Evolutionary conservation across 768 basidiomycete genomes (phyloP), one percentile per base, ranked within the genome.

Genomic region (Macrolepiota fuliginosa): DNA sequence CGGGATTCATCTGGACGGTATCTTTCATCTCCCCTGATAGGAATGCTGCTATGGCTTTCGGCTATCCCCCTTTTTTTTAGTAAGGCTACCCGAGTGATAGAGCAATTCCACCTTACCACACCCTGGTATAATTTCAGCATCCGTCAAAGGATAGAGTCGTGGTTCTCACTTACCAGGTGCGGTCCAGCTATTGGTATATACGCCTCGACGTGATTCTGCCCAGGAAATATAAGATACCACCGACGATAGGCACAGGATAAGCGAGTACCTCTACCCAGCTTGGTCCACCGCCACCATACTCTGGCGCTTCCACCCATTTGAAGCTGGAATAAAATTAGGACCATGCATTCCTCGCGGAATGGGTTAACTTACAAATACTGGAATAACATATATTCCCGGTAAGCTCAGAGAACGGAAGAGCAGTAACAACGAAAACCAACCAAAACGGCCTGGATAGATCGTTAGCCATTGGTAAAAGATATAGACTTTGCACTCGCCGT

Each of bases 21-120:
- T 96, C 93, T 70, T 90, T 89, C 83, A 98, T 97, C 74, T 98
- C 96, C 11, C 96, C 96, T 0, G 92, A 94, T 42, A 98, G 77
- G 71, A 98, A 93, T 0, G 97, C 96, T 0, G 95, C 75, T 92
- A 98, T 95, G 0, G 96, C 91, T 77, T 98, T 99, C 1, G 92
- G 82, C 92, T 92, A 54, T 4, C 42, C n/a, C n/a, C n/a, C n/a
- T 39, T 12, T 13, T n/a, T 17, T 58, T 37, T 47, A 32, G 13
- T 45, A 9, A 27, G 40, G 15, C 10, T 2, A 39, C 27, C 4
- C 2, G 15, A 13, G 3, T 13, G 27, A 47, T 12, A 37, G 24
- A 22, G 2, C 22, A 12, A n/a, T 29, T 54, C 35, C 19, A 25
- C 19, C 63, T 37, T 71, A 92, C 92, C 54, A 92, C 91, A 32